These are phyloP conservation scores for Auricularia sp. DNA, from an alignment of 768 basidiomycete species.

Conservation along the genomic window DNA sequence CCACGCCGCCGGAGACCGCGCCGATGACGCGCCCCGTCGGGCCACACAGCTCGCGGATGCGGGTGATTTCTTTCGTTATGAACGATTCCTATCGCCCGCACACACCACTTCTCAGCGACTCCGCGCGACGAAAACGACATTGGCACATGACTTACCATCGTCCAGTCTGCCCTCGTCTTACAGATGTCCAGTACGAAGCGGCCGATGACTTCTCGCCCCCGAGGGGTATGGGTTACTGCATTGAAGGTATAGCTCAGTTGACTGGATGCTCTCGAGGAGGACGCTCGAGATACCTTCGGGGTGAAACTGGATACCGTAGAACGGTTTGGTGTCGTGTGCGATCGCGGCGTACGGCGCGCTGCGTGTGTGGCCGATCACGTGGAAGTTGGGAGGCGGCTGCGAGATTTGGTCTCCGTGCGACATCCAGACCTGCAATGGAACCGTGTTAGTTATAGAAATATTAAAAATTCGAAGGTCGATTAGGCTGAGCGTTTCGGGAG, in stretches of 20 bases:
- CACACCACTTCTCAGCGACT: neutral
- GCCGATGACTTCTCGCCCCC: conserved; percentile 81
- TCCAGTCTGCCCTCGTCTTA: conserved; percentile 74
- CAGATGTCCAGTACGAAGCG: conserved; percentile 81
- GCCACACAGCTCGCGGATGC: conserved; percentile 92
- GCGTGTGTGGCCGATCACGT: conserved; percentile 75
- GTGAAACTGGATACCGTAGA: conserved; percentile 98
- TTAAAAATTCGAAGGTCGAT: too few species aligned
- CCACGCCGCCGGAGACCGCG: conserved; percentile 94
- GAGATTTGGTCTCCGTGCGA: conserved; percentile 94
- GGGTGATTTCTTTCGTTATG: conserved; percentile 89
- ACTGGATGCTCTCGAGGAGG: neutral
- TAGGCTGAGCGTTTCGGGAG: too few species aligned
- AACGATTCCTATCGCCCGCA: conserved; percentile 67
- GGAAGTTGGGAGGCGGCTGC: conserved; percentile 70
- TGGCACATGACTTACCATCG: conserved; percentile 54
- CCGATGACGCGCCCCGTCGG: conserved; percentile 93
- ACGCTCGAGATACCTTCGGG: conserved; percentile 42
- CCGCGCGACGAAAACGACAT: conserved; percentile 6
- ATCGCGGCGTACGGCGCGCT: conserved; percentile 90
- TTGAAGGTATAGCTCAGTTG: neutral
- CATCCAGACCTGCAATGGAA: conserved; percentile 93
- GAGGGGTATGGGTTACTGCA: conserved; percentile 77
- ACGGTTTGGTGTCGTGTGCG: conserved; percentile 76
- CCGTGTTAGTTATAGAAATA: too few species aligned